Evolutionary conservation across 257 asterid genomes (phyloP), one percentile per base, ranked within the genome.

Genomic region (Solanum habrochaites): DNA sequence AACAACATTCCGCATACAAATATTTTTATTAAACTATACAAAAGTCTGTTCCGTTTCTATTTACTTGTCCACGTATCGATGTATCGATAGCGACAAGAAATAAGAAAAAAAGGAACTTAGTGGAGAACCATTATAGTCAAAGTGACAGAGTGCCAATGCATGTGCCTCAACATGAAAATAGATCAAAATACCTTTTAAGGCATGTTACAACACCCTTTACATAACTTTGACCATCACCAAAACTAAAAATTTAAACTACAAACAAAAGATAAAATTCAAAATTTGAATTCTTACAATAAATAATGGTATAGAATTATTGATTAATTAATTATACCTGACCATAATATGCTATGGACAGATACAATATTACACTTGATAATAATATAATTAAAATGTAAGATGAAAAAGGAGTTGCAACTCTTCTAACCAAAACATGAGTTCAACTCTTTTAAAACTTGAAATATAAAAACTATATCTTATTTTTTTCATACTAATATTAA

Each of bases 341-440:
- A 43, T 37, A 29, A 4, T 37, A 35, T 8, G 15, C 8, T 6
- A 29, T 47, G 43, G 43, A 29, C 43, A 47, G 43, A 14, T 80
- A 29, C 25, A 47, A 47, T 42, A 20, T 81, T 42, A 81, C 85
- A 49, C 85, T 70, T 18, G 29, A 49, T 37, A 47, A 29, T 49
- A 49, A 37, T 37, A 37, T 37, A 37, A 37, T 37, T 37, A 5
- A 49, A 49, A 81, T 81, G 49, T 29, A 31, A 49, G 18, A 9
- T 10, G 39, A 8, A n/a, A 89, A 66, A 52, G 40, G 39, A 40
- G 90, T 31, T 72, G 91, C 69, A 84, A 90, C 82, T 39, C 82
- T 20, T 56, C 87, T 89, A 86, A 91, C 92, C 94, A 91, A 93
- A 93, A 91, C 88, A 82, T 89, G 56, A 87, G 92, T 20, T 91